Percentiles rank a stretch among this genome's conserved stretches.
Evolutionary conservation across 495 filamentous ascomycete genomes (phyloP).

Genomic region (Pseudomonodictys pantanalensis): DNA sequence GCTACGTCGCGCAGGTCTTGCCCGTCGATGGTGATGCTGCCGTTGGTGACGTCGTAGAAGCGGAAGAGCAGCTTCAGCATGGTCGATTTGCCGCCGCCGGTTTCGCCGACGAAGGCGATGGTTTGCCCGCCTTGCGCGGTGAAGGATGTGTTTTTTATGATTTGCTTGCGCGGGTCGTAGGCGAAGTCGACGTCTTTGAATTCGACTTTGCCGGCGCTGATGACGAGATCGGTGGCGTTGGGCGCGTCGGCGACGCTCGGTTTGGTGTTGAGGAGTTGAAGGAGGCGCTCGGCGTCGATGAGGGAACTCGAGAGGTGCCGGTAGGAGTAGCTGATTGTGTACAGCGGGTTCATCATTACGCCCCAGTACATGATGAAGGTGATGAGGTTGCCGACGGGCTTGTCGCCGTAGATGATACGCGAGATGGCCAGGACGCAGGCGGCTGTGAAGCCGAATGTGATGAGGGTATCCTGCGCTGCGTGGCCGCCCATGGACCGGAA

Average conservation of each 20-base stretch:
- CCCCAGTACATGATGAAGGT: conserved; percentile 71
- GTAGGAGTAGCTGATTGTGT: conserved; percentile 61
- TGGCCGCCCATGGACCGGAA: conserved; percentile 32
- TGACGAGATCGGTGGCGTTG: conserved; percentile 2
- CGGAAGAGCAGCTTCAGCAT: conserved; percentile 34
- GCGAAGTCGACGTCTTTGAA: conserved; percentile 30
- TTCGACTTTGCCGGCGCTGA: conserved; percentile 21
- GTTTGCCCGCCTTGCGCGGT: conserved; percentile 14
- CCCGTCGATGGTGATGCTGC: conserved; percentile 25
- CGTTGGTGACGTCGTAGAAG: conserved; percentile 32
- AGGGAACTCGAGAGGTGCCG: conserved; percentile 56
- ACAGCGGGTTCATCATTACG: conserved; percentile 52
- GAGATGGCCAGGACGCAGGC: conserved; percentile 68
- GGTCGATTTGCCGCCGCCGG: conserved; percentile 37
- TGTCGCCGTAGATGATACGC: conserved; percentile 56
- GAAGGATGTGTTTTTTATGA: conserved; percentile 21
- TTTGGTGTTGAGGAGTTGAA: conserved; percentile 69
- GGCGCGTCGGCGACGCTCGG: conserved; percentile 14
- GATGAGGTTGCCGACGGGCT: conserved; percentile 66
- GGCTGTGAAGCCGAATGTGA: conserved; percentile 60
- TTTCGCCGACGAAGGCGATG: conserved; percentile 31
- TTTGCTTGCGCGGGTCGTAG: conserved; percentile 24
- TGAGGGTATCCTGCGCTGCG: conserved; percentile 58
- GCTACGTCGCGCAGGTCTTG: conserved; percentile 24
- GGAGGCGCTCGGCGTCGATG: conserved; percentile 68